phyloP scores from a whole-genome alignment of 192 early-diverging fungal species.

The Coemansia aciculifera region DNA sequence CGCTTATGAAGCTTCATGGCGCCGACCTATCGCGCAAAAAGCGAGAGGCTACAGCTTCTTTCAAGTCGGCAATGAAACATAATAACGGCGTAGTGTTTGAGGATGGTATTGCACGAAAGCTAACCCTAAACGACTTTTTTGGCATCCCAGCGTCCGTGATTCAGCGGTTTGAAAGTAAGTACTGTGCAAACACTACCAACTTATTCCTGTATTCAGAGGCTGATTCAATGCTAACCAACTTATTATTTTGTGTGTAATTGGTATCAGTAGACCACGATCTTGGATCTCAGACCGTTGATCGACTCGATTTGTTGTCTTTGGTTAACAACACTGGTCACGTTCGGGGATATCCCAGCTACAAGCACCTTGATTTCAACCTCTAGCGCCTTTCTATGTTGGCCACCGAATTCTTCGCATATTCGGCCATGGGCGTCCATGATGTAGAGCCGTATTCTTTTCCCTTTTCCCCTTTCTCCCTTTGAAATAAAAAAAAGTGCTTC shows the following conservation, averaged over 20 bases:
- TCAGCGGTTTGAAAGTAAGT: constrained; percentile 16
- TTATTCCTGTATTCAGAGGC: neutral
- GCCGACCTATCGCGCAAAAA: constrained; percentile 8
- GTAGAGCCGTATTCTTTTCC: neutral
- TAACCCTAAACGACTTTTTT: constrained; percentile 18
- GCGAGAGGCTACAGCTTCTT: constrained; percentile 11
- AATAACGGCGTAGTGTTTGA: neutral
- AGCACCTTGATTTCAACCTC: neutral
- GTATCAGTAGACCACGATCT: neutral
- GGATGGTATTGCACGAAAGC: neutral
- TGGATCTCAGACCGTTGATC: constrained; percentile 1
- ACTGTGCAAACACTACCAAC: neutral
- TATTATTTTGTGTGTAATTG: neutral
- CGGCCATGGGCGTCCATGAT: neutral
- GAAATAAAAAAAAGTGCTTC: neutral
- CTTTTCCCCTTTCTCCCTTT: neutral
- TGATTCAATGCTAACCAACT: neutral
- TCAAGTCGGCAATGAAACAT: constrained; percentile 10
- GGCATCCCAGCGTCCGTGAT: constrained; percentile 5
- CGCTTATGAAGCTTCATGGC: constrained; percentile 16
- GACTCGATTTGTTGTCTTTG: constrained; percentile 3
- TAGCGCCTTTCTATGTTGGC: neutral
- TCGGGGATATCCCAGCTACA: neutral
- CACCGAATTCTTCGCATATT: neutral
- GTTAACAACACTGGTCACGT: neutral